Percentiles rank a stretch among this genome's conserved stretches.
These are phyloP conservation scores for Solanum chiquidenum DNA, from an alignment of 257 asterid genomes.

Conservation along the genomic window DNA sequence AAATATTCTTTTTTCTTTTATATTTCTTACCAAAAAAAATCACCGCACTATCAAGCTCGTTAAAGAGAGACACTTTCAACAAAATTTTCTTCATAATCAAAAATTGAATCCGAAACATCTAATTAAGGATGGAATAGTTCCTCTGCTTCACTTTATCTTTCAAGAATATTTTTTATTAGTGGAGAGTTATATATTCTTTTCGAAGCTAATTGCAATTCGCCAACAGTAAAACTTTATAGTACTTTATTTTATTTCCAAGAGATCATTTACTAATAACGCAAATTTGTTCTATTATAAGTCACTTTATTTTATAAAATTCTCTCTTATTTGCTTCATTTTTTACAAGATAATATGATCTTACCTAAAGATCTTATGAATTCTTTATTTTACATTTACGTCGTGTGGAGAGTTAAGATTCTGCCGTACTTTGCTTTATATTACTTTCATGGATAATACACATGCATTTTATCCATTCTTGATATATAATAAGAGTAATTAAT, in stretches of 20 bases:
- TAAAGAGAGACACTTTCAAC: fast-evolving
- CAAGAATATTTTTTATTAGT: too few species aligned
- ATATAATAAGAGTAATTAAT: neutral
- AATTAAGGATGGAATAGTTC: too few species aligned
- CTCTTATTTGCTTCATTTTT: neutral
- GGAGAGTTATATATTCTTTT: neutral
- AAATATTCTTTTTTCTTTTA: too few species aligned
- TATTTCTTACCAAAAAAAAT: neutral
- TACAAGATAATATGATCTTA: neutral
- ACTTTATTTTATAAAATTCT: neutral
- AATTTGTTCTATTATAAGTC: neutral
- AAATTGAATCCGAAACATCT: fast-evolving
- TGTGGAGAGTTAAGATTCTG: neutral
- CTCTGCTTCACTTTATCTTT: neutral
- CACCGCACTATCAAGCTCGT: neutral
- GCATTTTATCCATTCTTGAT: neutral
- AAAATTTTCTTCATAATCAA: fast-evolving
- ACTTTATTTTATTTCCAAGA: neutral
- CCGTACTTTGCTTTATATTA: neutral
- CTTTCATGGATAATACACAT: neutral
- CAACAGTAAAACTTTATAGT: neutral
- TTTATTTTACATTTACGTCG: neutral
- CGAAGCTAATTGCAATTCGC: neutral
- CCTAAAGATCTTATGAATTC: neutral
- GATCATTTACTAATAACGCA: neutral